Evolutionary conservation across 1,139 yeast species (phyloP), one percentile per base, ranked within the genome.

Genomic region (Candida albicans): DNA sequence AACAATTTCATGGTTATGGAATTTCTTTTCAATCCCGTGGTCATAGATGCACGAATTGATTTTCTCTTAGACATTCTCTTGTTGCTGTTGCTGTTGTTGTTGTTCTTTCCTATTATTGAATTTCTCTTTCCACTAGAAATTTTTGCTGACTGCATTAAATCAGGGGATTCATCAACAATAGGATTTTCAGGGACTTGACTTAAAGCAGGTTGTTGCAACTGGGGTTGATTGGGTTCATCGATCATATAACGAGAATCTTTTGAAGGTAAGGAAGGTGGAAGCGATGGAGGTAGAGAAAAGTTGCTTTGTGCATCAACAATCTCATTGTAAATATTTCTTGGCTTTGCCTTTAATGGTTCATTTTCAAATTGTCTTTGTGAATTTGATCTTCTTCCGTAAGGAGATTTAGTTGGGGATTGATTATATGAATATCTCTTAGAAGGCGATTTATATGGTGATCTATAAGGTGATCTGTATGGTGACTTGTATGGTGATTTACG

Each of bases 1-100:
- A 85, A 73, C 48, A 85, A 64, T 54, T 82, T 84, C 46, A 86
- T 72, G 0, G 91, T 84, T 32, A 84, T 80, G 1, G 90, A 84
- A 51, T 84, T 83, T 55, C 90, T 76, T 61, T 82, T 83, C 53
- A 76, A 58, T 39, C 78, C 77, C 24, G 64, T 59, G 12, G 73
- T 65, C 69, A 73, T 61, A 47, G 76, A 70, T 12, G 66, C 65
- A 47, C 77, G 62, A 37, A 72, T 45, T 1, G 77, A 71, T 46
- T 67, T 70, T 48, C 77, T 61, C 49, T 57, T 62, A 1, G 73
- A 65, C 41, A 68, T 54, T 46, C 71, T 57, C 45, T 67, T 67
- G 53, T 62, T 67, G 11, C 24, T 18, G 22, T 18, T 18, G 22
- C 22, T 18, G 22, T 18, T 18, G 22, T 18, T 18, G 22, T 5